Evolutionary conservation across 2,329 filamentous ascomycete genomes (phyloP).

Genomic region (Pyricularia sp.): DNA sequence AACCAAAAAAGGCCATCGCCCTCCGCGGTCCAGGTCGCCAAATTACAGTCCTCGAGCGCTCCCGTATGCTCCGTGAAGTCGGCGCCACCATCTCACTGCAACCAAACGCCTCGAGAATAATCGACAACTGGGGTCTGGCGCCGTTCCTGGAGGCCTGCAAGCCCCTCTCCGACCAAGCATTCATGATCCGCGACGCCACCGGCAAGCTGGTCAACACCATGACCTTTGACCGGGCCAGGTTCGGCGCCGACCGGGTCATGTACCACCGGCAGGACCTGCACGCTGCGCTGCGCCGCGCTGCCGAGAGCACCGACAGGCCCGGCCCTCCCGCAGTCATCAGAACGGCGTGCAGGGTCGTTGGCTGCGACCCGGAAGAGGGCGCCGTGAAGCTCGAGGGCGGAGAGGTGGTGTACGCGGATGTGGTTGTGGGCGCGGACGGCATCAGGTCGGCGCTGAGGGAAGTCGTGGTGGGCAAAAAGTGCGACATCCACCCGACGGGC

Average conservation of each 20-base stretch:
- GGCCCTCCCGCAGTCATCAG: conserved; percentile 14
- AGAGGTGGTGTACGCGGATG: not conserved
- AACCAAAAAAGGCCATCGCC: not conserved
- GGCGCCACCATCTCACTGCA: conserved; percentile 28
- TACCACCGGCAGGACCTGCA: conserved; percentile 29
- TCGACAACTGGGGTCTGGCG: conserved; percentile 17
- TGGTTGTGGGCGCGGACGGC: not conserved
- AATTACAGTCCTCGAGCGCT: conserved; percentile 14
- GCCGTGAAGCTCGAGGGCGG: not conserved
- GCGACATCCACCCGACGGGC: conserved; percentile 18
- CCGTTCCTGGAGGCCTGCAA: conserved; percentile 15
- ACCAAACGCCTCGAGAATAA: conserved; percentile 25
- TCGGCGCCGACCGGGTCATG: conserved; percentile 24
- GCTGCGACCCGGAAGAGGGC: not conserved
- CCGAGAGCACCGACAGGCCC: conserved; percentile 10
- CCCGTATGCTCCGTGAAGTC: conserved; percentile 20
- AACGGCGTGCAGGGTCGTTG: conserved; percentile 7
- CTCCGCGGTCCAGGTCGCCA: not conserved
- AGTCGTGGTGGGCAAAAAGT: conserved; percentile 7
- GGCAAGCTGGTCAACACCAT: conserved; percentile 18
- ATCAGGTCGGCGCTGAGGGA: conserved; percentile 6
- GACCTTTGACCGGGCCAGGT: conserved; percentile 16
- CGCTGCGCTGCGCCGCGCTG: conserved; percentile 15
- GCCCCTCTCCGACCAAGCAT: conserved; percentile 21
- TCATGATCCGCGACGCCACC: conserved; percentile 16